Evolutionary conservation across 805 yeast species (phyloP).

Genomic region (Yamadazyma philogaea): DNA sequence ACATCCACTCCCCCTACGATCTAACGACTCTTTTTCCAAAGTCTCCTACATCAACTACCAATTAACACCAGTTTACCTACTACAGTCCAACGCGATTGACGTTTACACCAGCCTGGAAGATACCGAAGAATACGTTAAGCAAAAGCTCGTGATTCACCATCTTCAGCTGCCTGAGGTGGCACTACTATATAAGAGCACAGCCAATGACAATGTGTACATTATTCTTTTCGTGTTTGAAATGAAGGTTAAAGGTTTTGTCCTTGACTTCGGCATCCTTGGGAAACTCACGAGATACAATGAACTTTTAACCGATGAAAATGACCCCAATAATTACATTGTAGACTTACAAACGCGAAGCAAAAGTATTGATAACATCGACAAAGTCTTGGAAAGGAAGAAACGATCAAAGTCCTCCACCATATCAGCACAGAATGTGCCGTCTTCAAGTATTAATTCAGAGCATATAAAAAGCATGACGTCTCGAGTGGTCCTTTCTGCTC

Average conservation of each 20-base stretch:
- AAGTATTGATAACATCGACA: constrained; percentile 29
- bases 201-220: constrained; percentile 12
- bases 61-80: constrained; percentile 24
- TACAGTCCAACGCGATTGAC: constrained; percentile 17
- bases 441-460: constrained; percentile 22
- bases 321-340: constrained; percentile 6
- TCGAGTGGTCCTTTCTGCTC: constrained; percentile 38
- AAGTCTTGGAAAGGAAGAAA: constrained; percentile 28
- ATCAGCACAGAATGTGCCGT: neutral
- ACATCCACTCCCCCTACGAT: constrained; percentile 4
- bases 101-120: constrained; percentile 20
- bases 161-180: constrained; percentile 16
- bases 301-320: neutral
- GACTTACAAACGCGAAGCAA: constrained; percentile 9
- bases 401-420: constrained; percentile 16
- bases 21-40: constrained; percentile 5
- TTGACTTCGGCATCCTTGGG: constrained; percentile 9
- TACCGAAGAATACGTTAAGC: constrained; percentile 21
- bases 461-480: constrained; percentile 25
- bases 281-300: neutral
- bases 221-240: constrained; percentile 10
- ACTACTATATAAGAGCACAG: constrained; percentile 15
- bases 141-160: constrained; percentile 14
- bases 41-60: constrained; percentile 17
- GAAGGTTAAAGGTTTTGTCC: constrained; percentile 9